These are phyloP conservation scores for Leccinum subrobustum DNA, from an alignment of 1,284 basidiomycete genomes.

Conservation along the genomic window DNA sequence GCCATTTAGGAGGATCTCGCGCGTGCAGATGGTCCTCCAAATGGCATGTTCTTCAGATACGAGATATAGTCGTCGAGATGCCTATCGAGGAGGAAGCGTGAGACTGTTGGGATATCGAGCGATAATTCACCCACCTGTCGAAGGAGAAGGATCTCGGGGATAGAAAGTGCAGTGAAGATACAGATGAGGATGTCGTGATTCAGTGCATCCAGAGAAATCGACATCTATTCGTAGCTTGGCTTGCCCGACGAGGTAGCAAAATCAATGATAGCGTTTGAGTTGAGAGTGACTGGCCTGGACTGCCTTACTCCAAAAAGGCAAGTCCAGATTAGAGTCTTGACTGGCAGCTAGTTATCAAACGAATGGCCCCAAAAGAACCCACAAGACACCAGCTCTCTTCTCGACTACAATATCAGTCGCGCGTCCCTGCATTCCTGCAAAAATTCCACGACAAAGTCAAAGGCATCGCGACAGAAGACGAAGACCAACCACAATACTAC, in stretches of 20 bases:
- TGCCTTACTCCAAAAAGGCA: constrained; percentile 20
- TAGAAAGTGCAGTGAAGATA: constrained; percentile 45
- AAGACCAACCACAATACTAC: constrained; percentile 38
- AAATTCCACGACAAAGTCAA: constrained; percentile 58
- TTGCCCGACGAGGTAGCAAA: not conserved
- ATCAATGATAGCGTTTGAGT: not conserved
- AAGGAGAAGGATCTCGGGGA: constrained; percentile 46
- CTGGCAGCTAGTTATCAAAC: not conserved
- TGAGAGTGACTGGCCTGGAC: not conserved
- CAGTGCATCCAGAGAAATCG: constrained; percentile 20
- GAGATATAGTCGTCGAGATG: constrained; percentile 43
- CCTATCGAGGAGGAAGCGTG: constrained; percentile 35
- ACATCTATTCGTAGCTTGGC: constrained; percentile 17
- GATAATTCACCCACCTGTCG: constrained; percentile 41
- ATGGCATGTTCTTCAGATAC: constrained; percentile 48
- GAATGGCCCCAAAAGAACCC: constrained; percentile 62
- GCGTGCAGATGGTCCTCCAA: constrained; percentile 51
- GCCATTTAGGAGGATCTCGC: constrained; percentile 41
- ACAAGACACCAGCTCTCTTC: constrained; percentile 66
- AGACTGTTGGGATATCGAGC: not conserved
- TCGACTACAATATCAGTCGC: constrained; percentile 52
- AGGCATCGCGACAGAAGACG: constrained; percentile 44
- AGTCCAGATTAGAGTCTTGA: not conserved
- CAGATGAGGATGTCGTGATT: constrained; percentile 51
- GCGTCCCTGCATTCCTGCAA: constrained; percentile 58